These are phyloP conservation scores for Penicillium pulvis DNA, from an alignment of 495 filamentous ascomycete genomes.

Conservation along the genomic window DNA sequence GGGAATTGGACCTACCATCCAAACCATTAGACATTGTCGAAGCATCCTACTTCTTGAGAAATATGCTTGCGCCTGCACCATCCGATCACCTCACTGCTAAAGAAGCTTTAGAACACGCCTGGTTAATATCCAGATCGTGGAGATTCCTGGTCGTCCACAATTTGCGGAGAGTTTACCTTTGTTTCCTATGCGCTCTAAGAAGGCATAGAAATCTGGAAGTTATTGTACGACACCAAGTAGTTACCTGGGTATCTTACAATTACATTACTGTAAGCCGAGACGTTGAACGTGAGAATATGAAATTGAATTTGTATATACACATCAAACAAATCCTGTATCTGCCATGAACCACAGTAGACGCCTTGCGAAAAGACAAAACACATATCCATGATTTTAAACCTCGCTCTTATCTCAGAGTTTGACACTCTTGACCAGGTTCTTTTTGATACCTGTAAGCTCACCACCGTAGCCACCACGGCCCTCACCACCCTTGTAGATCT, in stretches of 20 bases:
- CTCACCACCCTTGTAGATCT: constrained; percentile 86
- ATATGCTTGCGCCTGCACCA: constrained; percentile 6
- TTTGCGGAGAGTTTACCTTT: too few species aligned
- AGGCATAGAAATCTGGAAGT: too few species aligned
- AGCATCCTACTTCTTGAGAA: constrained; percentile 3
- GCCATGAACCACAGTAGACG: constrained; percentile 34
- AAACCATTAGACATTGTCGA: constrained; percentile 1
- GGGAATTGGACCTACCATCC: constrained; percentile 4
- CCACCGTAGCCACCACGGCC: constrained; percentile 85
- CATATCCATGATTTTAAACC: constrained; percentile 27
- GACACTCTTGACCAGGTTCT: constrained; percentile 85
- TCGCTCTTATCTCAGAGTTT: constrained; percentile 62
- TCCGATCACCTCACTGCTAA: constrained; percentile 2
- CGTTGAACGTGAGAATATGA: constrained; percentile 11
- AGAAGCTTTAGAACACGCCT: constrained; percentile 13
- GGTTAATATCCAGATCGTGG: constrained; percentile 12
- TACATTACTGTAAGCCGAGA: neutral
- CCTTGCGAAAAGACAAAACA: constrained; percentile 29
- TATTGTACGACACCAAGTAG: too few species aligned
- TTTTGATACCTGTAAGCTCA: constrained; percentile 95
- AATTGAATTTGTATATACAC: constrained; percentile 26
- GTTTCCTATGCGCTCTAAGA: too few species aligned
- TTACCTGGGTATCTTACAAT: too few species aligned
- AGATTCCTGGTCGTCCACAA: constrained; percentile 9
- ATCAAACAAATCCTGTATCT: constrained; percentile 33